A percentile compares a stretch with the other conserved stretches of the same genome.
phyloP scores from a whole-genome alignment of 2,329 filamentous ascomycete genomes.

The Penicillium sp. region DNA sequence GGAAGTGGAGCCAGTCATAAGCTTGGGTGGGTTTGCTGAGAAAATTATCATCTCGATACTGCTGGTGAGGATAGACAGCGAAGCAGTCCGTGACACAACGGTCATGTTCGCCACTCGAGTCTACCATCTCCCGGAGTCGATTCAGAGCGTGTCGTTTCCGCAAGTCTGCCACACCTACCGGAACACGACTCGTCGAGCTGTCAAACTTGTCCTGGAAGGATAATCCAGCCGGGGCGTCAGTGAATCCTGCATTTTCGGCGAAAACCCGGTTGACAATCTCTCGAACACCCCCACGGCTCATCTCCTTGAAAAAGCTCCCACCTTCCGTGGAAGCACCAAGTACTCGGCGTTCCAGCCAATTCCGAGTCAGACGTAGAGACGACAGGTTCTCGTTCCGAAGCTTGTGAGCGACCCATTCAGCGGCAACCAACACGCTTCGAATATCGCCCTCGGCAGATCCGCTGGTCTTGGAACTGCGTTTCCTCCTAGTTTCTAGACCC shows the following conservation, averaged over 20 bases:
- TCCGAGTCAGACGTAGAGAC: conserved; percentile 46
- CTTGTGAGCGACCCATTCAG: conserved; percentile 60
- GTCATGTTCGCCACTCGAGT: conserved; percentile 58
- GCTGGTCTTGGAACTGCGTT: conserved; percentile 41
- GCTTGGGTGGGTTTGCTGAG: conserved; percentile 80
- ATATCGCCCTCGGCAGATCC: conserved; percentile 52
- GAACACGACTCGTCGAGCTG: conserved; percentile 20
- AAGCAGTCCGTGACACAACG: conserved; percentile 68
- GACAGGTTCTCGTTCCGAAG: conserved; percentile 43
- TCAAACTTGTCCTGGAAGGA: conserved; percentile 33
- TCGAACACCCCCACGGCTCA: conserved; percentile 58
- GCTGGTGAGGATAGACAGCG: conserved; percentile 73
- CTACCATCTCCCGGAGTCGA: conserved; percentile 55
- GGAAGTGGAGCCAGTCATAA: conserved; percentile 94
- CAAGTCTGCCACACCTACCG: conserved; percentile 54
- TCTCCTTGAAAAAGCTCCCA: conserved; percentile 48
- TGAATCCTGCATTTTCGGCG: conserved; percentile 58
- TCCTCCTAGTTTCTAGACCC: conserved; percentile 56
- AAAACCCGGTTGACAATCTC: conserved; percentile 64
- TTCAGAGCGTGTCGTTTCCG: conserved; percentile 55
- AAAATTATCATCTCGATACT: conserved; percentile 88
- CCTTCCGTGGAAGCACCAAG: conserved; percentile 49
- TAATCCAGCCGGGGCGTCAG: conserved; percentile 37
- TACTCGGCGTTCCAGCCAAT: conserved; percentile 57
- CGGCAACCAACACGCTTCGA: conserved; percentile 58